Percentiles rank a stretch among this genome's conserved stretches.
phyloP scores from a whole-genome alignment of 2,329 filamentous ascomycete species.

The Pestalotiopsis sp. region DNA sequence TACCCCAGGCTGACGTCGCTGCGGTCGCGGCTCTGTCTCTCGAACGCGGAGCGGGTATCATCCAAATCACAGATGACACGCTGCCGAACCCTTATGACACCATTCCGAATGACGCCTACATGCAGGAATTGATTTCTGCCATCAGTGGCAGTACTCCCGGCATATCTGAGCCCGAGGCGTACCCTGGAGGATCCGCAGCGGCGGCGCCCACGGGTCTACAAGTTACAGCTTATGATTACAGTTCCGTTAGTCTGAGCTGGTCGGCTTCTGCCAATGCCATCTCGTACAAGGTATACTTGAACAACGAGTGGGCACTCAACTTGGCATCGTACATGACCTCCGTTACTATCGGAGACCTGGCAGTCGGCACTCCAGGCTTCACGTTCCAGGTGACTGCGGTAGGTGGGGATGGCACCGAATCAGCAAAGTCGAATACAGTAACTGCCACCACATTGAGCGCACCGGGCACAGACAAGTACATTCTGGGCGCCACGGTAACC shows the following conservation, averaged over 20 bases:
- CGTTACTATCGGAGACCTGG: neutral
- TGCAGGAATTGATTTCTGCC: neutral
- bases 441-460: neutral
- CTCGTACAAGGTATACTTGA: neutral
- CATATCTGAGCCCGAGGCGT: neutral
- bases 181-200: neutral
- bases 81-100: neutral
- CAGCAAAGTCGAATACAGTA: neutral
- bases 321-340: neutral
- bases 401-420: neutral
- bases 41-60: neutral
- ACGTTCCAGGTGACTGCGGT: neutral
- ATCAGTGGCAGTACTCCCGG: neutral
- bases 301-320: neutral
- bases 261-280: neutral
- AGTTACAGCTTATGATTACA: neutral
- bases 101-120: neutral
- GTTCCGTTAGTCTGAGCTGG: neutral
- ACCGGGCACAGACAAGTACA: neutral
- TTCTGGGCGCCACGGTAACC: neutral
- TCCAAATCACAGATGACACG: neutral
- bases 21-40: neutral
- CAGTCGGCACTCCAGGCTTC: neutral
- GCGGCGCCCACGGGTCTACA: neutral
- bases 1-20: neutral